A percentile compares a stretch with the other conserved stretches of the same genome.
Conservation (phyloP, 345 rosid species). For the Moricandia moricandioides region DNA sequence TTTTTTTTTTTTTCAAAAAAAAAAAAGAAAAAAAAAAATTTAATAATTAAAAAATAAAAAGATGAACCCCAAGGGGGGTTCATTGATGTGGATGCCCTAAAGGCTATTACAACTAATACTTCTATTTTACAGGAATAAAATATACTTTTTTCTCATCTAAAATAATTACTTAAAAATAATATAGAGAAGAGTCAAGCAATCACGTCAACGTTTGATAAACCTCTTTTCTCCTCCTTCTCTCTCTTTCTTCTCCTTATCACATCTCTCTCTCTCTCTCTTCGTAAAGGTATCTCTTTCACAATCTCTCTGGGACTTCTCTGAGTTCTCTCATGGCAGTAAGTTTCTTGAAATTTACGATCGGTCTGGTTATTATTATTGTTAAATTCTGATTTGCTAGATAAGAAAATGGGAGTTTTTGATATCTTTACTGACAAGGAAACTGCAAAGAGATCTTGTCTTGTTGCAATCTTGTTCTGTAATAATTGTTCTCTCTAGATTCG, state of each 20-base stretch:
- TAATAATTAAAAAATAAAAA: no score
- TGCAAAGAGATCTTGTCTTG: constrained; percentile 11
- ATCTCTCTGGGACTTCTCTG: background rate
- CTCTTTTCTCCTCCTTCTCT: background rate
- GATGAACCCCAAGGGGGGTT: no score
- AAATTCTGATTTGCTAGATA: constrained; percentile 15
- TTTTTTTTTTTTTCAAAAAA: no score
- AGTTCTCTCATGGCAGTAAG: constrained; percentile 61
- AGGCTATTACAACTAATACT: no score
- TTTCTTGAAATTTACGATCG: constrained; percentile 14
- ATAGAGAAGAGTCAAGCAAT: constrained; percentile 33
- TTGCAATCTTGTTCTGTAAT: background rate
- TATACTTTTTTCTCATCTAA: background rate
- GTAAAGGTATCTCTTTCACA: constrained; percentile 10
- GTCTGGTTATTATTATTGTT: background rate
- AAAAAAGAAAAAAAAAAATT: no score
- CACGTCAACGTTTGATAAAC: constrained; percentile 65
- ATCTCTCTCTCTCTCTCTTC: constrained; percentile 15
- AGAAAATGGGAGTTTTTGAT: background rate
- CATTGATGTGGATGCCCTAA: no score
- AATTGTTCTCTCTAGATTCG: background rate
- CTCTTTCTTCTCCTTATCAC: constrained; percentile 22
- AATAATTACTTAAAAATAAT: background rate
- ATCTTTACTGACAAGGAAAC: constrained; percentile 1
- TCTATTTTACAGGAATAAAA: background rate